These are phyloP conservation scores for Metarhizium sp. DNA, from an alignment of 2,329 filamentous ascomycete genomes.

Conservation along the genomic window DNA sequence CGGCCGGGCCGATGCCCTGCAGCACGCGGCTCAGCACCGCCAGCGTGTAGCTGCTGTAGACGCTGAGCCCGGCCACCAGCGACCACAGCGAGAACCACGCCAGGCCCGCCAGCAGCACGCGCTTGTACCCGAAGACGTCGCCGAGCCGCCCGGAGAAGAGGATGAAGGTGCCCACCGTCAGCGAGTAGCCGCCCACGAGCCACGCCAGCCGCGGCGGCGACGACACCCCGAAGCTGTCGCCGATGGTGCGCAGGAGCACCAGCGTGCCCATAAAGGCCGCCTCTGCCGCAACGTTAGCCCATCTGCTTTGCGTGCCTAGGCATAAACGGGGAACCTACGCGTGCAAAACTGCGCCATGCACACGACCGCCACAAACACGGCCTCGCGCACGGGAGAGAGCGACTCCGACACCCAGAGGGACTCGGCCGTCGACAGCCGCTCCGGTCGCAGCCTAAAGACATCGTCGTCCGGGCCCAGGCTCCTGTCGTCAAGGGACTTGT, in stretches of 20 bases:
- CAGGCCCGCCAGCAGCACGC: conserved; percentile 42
- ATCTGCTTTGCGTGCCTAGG: background rate
- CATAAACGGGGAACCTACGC: conserved; percentile 12
- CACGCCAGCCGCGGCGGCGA: conserved; percentile 39
- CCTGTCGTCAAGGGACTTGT: too few relatives aligned
- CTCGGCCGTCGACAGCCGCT: conserved; percentile 2
- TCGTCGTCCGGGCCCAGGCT: too few relatives aligned
- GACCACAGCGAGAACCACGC: conserved; percentile 46
- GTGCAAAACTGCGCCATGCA: conserved; percentile 36
- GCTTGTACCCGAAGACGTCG: conserved; percentile 48
- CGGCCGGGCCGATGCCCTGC: conserved; percentile 53
- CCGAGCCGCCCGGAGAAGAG: conserved; percentile 47
- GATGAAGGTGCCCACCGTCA: conserved; percentile 49
- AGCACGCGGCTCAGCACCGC: conserved; percentile 44
- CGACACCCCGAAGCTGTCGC: conserved; percentile 32
- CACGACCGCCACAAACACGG: conserved; percentile 30
- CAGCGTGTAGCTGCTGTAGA: conserved; percentile 29
- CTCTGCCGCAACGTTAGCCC: conserved; percentile 15
- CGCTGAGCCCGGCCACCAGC: conserved; percentile 32
- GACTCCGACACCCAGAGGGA: conserved; percentile 13
- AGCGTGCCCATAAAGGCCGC: conserved; percentile 26
- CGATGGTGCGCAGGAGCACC: conserved; percentile 38
- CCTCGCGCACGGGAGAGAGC: conserved; percentile 18
- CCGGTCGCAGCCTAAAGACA: too few relatives aligned
- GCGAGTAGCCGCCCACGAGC: conserved; percentile 47